Base-by-base conservation (phyloP, 2,329 filamentous ascomycete genomes). In the Coniella lustricola region DNA sequence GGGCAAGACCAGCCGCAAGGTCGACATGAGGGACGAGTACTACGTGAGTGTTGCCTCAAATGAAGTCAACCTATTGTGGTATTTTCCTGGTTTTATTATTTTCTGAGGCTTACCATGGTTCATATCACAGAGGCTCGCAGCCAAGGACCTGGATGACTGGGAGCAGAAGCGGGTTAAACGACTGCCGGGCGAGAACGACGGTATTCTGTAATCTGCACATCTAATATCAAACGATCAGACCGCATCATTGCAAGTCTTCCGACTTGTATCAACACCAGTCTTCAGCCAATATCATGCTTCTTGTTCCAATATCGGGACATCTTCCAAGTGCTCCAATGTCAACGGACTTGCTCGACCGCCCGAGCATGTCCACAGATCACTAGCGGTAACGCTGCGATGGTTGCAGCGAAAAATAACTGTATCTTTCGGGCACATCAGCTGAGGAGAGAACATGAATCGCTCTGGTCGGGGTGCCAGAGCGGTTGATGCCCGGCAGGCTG, bases 81-180 rank as follows among this genome's bases (percentile, higher is more conserved):
- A 7, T 7, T 25, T 41, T 14, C n/a, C 21, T 41, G 13, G 21
- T 9, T 29, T 16, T 16, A n/a, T 25, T 31, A 13, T 35, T 17
- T 14, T 12, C 8, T 10, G 17, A 41, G 20, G 41, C 31, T 53
- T 22, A 53, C 40, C 22, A 39, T 34, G 20, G 29, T 8, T 35
- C 46, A 36, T 55, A 47, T 41, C 32, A 47, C 66, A 93, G 87
- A 81, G 82, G 68, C 73, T 87, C 34, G 86, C 88, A 57, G 87
- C 87, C 29, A 95, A 94, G 66, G 93, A 97, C 63, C 70, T 97
- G 53, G 91, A 98, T 61, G 79, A 89, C 62, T 98, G 93, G 93
- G 91, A 97, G 65, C 93, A 97, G 69, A 94, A 93, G 69, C 82
- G 94, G 46, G 90, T 97, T 10, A 82, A 95, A 71, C 76, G 93